phyloP scores from a whole-genome alignment of 345 rosid genomes.

The Capsella bursapastoris region DNA sequence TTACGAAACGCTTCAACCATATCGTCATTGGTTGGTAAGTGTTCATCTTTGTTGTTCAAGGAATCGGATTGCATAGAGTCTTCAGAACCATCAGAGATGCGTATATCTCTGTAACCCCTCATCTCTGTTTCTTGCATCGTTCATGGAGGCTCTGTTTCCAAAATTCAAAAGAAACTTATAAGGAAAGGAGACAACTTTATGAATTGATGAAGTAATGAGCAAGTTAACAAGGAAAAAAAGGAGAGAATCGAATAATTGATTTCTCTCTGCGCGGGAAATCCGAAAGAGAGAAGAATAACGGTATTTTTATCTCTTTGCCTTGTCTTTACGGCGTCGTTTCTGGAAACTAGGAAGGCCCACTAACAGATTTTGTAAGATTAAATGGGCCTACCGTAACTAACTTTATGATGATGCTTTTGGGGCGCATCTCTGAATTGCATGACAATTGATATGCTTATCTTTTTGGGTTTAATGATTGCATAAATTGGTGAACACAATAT shows the following conservation, averaged over 20 bases:
- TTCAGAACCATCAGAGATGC: conserved; percentile 13
- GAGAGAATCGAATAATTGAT: conserved; percentile 24
- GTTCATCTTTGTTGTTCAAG: background rate
- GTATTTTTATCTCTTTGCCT: background rate
- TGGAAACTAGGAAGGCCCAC: conserved; percentile 14
- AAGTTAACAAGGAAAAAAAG: background rate
- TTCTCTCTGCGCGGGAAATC: conserved; percentile 41
- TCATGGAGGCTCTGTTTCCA: conserved; percentile 1
- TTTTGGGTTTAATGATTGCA: too few relatives aligned
- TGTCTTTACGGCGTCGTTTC: conserved; percentile 23
- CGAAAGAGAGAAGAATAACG: conserved; percentile 18
- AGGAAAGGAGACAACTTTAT: background rate
- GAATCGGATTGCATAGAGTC: background rate
- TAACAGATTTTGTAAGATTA: background rate
- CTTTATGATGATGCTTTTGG: background rate
- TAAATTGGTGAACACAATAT: too few relatives aligned
- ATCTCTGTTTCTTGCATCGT: conserved; percentile 30
- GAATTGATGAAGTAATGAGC: conserved; percentile 1
- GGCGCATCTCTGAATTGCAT: background rate
- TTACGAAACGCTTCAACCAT: conserved; percentile 40
- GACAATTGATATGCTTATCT: too few relatives aligned
- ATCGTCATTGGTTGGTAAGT: background rate
- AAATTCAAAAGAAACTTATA: background rate
- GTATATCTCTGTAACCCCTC: conserved; percentile 1
- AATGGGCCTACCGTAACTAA: conserved; percentile 29